Evolutionary conservation across 371 early-diverging fungal genomes (phyloP).

Genomic region (Mucor lusitanicus): DNA sequence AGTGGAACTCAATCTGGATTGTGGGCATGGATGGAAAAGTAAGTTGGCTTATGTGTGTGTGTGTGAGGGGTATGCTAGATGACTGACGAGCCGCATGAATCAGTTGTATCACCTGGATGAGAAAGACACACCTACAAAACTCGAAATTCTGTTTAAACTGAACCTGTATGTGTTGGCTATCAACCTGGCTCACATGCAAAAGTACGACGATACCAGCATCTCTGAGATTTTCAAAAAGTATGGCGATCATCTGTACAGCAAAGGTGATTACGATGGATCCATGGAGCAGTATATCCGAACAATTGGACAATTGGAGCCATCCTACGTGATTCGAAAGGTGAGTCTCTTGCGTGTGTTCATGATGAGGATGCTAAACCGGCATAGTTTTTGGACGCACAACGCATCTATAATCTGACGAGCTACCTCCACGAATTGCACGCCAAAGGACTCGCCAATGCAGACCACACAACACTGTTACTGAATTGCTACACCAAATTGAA

Average conservation of each 20-base stretch:
- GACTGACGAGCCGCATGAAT: not conserved
- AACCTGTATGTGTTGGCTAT: conserved; percentile 89
- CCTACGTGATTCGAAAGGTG: conserved; percentile 91
- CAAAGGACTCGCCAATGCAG: conserved; percentile 81
- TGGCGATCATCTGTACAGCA: conserved; percentile 83
- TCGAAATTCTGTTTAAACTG: conserved; percentile 85
- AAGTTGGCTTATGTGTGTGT: conserved; percentile 1
- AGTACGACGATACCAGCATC: conserved; percentile 73
- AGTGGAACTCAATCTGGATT: conserved; percentile 92
- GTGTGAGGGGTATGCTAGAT: not conserved
- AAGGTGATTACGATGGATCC: conserved; percentile 89
- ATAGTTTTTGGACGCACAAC: conserved; percentile 89
- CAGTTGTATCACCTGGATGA: conserved; percentile 84
- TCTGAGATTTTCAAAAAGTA: conserved; percentile 91
- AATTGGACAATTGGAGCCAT: conserved; percentile 92
- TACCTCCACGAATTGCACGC: conserved; percentile 91
- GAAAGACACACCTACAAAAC: conserved; percentile 82
- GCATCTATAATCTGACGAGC: conserved; percentile 84
- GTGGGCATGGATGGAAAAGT: conserved; percentile 81
- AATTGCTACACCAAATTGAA: conserved; percentile 96
- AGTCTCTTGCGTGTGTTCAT: not conserved
- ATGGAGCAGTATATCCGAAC: conserved; percentile 92
- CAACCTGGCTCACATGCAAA: conserved; percentile 75
- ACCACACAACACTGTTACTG: conserved; percentile 93
- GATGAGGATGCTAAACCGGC: not conserved